These are phyloP conservation scores for Hippophae tibetana DNA, from an alignment of 306 rosid genomes.

Conservation along the genomic window DNA sequence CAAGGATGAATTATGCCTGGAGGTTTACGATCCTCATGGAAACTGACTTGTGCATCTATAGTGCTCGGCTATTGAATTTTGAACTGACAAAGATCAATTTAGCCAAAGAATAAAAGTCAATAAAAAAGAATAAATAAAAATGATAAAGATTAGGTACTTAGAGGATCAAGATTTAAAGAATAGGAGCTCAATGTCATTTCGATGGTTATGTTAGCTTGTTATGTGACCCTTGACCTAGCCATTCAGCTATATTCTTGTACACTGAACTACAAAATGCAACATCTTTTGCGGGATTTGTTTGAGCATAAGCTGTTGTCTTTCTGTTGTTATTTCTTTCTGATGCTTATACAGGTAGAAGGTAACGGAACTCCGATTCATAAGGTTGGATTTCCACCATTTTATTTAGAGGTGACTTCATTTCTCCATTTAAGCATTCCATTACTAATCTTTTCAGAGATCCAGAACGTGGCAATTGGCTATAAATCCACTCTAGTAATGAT, in stretches of 20 bases:
- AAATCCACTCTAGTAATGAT: slow-evolving; percentile 80
- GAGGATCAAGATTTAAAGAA: too few relatives aligned
- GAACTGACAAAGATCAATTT: too few relatives aligned
- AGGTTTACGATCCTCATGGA: too few relatives aligned
- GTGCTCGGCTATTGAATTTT: too few relatives aligned
- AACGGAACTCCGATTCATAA: slow-evolving; percentile 69
- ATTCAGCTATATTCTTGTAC: too few relatives aligned
- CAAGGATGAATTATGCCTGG: too few relatives aligned
- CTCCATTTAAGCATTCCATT: slow-evolving; percentile 58
- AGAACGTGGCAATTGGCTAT: slow-evolving; percentile 72
- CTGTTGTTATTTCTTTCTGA: too few relatives aligned
- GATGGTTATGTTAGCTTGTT: background rate
- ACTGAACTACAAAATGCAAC: background rate
- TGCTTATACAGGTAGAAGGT: slow-evolving; percentile 39
- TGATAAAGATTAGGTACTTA: too few relatives aligned
- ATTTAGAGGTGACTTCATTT: slow-evolving; percentile 38
- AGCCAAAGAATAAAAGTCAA: too few relatives aligned
- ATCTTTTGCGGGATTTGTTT: background rate
- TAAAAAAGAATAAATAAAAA: too few relatives aligned
- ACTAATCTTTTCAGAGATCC: slow-evolving; percentile 53
- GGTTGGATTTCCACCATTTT: slow-evolving; percentile 70
- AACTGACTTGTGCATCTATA: too few relatives aligned
- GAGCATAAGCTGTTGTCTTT: background rate
- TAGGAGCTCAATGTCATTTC: background rate
- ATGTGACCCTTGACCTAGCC: too few relatives aligned